Evolutionary conservation across 345 rosid species (phyloP), one percentile per base, ranked within the genome.

Genomic region (Erodium maritimum): DNA sequence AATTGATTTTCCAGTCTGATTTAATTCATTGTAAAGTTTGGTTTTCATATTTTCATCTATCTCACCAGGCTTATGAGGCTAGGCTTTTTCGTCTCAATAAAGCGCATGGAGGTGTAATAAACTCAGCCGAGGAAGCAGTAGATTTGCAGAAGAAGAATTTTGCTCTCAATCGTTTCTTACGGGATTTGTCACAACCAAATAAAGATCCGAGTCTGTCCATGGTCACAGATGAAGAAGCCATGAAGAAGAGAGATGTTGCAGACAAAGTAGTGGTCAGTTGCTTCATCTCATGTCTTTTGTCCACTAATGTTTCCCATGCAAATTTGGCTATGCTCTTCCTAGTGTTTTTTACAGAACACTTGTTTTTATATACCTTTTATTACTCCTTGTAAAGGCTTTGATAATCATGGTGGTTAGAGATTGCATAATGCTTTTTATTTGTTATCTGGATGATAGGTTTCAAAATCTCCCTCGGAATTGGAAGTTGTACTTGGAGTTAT

Each of bases 401-500:
- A 8, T 29, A 29, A 29, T 29, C 8, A 45, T 20, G 22, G 37
- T 65, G 60, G 55, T 42, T 52, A 19, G 51, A 54, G 52, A 50
- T 61, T 19, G 33, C 55, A 21, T 55, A 9, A n/a, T 19, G 24
- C 62, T 63, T 62, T 20, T 33, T 56, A 48, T 11, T 19, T 53
- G 7, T 50, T 25, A 62, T 37, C 24, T 57, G 14, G 55, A 54
- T 61, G 19, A 59, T 73, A 91, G 98, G 84, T 84, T 61, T 86
- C 95, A 69, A 88, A 84, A 71, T 73, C 84, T 57, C 89, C 96
- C 52, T 91, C 98, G 50, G 90, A 88, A 65, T 71, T 84, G 61
- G 98, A 91, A 73, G 66, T 81, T 60, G 82, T 87, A 66, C 88
- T 91, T 68, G 96, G 98, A 75, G 90, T 91, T 59, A 75, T 91